Evolutionary conservation across 2,329 filamentous ascomycete genomes (phyloP), one percentile per base, ranked within the genome.

Genomic region (Colletotrichum spinosum): DNA sequence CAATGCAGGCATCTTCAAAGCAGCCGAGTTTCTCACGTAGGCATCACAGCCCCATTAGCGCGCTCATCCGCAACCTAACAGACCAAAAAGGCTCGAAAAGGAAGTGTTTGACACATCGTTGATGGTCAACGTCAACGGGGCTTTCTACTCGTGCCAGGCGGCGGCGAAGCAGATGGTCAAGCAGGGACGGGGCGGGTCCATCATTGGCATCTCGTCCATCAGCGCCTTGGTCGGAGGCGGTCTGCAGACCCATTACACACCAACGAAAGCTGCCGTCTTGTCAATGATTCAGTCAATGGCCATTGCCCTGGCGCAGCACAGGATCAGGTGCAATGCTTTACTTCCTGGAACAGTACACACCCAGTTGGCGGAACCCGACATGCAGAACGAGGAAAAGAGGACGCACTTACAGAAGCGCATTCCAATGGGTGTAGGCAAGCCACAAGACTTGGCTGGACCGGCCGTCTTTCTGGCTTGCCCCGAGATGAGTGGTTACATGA

Each of bases 141-240:
- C 84, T 0, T 94, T 92, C 70, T 79, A 93, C n/a, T 88, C 87
- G 68, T 90, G 91, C 0, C 90, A 92, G 69, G 90, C 90, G 1
- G 78, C 76, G 0, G 83, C 80, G 1, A 80, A 79, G 53, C 78
- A 83, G 17, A 89, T 90, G 84, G 80, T 85, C 10, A 63, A 71
- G 17, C 75, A 82, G 57, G 77, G 80, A 0, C 81, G 74, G 0
- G 84, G 87, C 1, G 90, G 90, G 0, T 84, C 83, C 44, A 90
- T 93, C 63, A 79, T 90, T 1, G 84, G 93, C 60, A 88, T 88
- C 0, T 88, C 90, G 0, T 90, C 86, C 9, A 90, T 92, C 51
- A 84, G 80, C 11, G 88, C 88, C 0, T 81, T 89, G 6, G 85
- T 89, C 2, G 90, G 90, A 38, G 90, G 90, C 41, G 88, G 87